Base-by-base conservation (phyloP, 2,329 filamentous ascomycete genomes). In the Hymenoscyphus linearis region DNA sequence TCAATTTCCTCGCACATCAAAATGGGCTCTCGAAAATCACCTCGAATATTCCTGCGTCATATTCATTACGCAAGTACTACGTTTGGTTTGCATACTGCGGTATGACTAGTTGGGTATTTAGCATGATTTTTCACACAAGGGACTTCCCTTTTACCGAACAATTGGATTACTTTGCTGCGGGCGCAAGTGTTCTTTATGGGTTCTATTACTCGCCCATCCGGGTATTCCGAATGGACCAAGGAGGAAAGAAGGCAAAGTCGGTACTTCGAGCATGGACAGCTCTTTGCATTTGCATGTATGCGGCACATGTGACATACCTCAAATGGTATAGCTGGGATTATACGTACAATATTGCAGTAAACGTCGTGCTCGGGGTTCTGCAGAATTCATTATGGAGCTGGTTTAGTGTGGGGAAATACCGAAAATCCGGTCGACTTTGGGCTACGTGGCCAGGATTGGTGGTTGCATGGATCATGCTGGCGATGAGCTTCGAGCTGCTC, bases 311-410 rank as follows among this genome's bases (percentile, higher is more conserved):
- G 55, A 82, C 79, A 53, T 99, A 96, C 74, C 81, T 99, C 59
- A 91, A 88, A 71, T 85, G 91, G 68, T 90, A 93, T 80, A 80
- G 82, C 18, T 99, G 95, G 90, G 90, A 98, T 75, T 99, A 99
- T 74, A 89, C 88, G 4, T 99, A 99, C 78, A 99, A 99, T 74
- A 98, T 99, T 92, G 86, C 89, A 1, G 95, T 93, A 57, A 99
- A 98, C 71, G 90, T 99, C 22, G 85, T 83, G 2, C 84, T 89
- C 12, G 95, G 95, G 3, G 79, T 92, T 47, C 74, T 93, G 4
- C 88, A 92, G 72, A 96, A 98, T 70, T 58, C 87, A 3, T 77
- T 98, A 61, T 98, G 95, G 95, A 90, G 82, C 52, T 89, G 84
- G 75, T 97, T 96, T 76, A 93, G 89, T 73, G 84, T 89, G 68